Evolutionary conservation across 2,329 filamentous ascomycete genomes (phyloP), one percentile per base, ranked within the genome.

Genomic region (Phyllosticta paracitricarpa): DNA sequence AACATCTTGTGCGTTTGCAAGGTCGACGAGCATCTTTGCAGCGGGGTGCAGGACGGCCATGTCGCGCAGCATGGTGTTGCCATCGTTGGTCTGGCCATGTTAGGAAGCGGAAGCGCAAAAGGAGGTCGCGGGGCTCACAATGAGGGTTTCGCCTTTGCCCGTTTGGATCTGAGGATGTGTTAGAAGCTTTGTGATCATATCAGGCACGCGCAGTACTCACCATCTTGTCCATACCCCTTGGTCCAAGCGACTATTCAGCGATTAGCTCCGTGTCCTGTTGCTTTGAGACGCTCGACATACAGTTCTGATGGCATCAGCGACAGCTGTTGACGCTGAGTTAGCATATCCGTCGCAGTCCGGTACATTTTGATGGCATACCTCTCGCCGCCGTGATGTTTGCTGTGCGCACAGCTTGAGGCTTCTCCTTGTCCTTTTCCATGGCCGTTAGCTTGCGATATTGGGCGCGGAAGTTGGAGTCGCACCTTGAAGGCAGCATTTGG

Each of bases 11-110:
- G 94, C 94, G 67, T 94, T 90, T 70, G 93, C 95, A 65, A 99
- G 84, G 76, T 99, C 92, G 71, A 99, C 94, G 68, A 99, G 83
- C 94, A 99, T 99, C 81, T 96, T 97, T 58, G 94, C 94, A 56
- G 95, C 96, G n/a, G 94, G 94, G 74, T 99, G 94, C 88, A 99
- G 91, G 67, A 99, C 94, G 66, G 90, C 89, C 94, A 99, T 97
- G 81, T 93, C 93, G 80, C 89, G 96, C 72, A 99, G 80, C 93
- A 99, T 99, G 62, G 94, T 99, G 80, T 95, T 96, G 75, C 94
- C 94, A 78, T 99, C 94, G 81, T 99, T 99, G 72, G 94, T 99
- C 78, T 80, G 66, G 64, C 65, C 63, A 35, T 17, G 57, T 62
- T 54, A 62, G 64, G 63, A 26, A 64, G 77, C 67, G 73, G 22